Conservation (phyloP, 2,329 filamentous ascomycete species). For the Xylariaceae sp. region DNA sequence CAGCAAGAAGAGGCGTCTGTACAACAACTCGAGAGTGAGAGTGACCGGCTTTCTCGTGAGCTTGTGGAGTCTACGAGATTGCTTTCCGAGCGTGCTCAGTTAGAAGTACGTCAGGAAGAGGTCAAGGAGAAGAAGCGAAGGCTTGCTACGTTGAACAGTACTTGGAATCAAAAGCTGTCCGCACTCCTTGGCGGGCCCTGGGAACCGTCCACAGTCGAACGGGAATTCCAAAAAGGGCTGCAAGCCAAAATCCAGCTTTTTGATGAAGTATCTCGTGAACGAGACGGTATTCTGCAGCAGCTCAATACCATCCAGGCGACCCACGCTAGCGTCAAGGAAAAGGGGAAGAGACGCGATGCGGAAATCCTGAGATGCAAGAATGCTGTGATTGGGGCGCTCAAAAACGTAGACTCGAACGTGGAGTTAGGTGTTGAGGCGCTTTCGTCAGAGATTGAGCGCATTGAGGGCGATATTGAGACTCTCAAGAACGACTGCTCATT, state of each 20-base stretch:
- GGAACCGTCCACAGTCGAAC: constrained; percentile 64
- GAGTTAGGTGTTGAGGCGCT: constrained; percentile 51
- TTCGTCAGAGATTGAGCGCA: constrained; percentile 42
- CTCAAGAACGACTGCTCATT: constrained; percentile 64
- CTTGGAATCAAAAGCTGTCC: constrained; percentile 67
- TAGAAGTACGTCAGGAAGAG: constrained; percentile 80
- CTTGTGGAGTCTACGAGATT: constrained; percentile 76
- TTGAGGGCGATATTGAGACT: constrained; percentile 53
- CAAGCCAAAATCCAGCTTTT: constrained; percentile 53
- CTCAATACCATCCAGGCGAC: constrained; percentile 72
- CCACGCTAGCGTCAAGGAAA: constrained; percentile 60
- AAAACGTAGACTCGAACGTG: constrained; percentile 36
- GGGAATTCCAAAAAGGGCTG: constrained; percentile 60
- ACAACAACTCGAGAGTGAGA: constrained; percentile 64
- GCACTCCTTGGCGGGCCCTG: constrained; percentile 60
- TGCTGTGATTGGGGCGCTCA: constrained; percentile 47
- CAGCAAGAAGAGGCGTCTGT: constrained; percentile 60
- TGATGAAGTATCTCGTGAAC: constrained; percentile 60
- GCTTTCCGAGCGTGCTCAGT: constrained; percentile 74
- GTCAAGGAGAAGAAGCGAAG: constrained; percentile 66
- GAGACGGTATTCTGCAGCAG: constrained; percentile 66
- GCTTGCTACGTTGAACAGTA: constrained; percentile 69
- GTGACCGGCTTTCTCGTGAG: constrained; percentile 69
- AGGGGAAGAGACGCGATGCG: constrained; percentile 56
- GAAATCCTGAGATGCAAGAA: constrained; percentile 59